phyloP scores from a whole-genome alignment of 192 early-diverging fungal species.

The Entomortierella beljakovae region DNA sequence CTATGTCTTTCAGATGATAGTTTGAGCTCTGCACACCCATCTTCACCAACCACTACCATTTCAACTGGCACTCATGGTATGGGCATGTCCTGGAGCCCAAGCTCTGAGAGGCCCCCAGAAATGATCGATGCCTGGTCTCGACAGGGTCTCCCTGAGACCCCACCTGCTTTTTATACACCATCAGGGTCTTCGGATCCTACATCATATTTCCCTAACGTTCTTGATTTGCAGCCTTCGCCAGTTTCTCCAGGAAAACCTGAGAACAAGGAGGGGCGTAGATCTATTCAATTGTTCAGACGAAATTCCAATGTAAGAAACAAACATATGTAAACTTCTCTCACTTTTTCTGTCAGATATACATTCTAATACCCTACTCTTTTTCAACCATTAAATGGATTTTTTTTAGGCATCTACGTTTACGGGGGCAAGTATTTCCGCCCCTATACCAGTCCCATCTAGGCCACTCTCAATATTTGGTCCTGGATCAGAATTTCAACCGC shows the following conservation, averaged over 20 bases:
- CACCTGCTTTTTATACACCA: background rate
- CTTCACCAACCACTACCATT: constrained; percentile 2
- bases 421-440: constrained; percentile 23
- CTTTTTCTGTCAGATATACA: too few relatives aligned
- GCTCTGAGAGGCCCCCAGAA: constrained; percentile 21
- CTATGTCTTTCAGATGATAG: constrained; percentile 23
- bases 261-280: constrained; percentile 21
- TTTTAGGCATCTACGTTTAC: constrained; percentile 10
- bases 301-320: constrained; percentile 11
- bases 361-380: too few relatives aligned
- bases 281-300: constrained; percentile 11
- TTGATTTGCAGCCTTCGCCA: background rate
- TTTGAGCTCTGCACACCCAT: constrained; percentile 15
- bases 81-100: constrained; percentile 19
- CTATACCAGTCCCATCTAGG: constrained; percentile 15
- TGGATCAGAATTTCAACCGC: constrained; percentile 8
- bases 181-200: constrained; percentile 1
- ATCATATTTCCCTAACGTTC: background rate
- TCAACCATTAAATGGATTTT: too few relatives aligned
- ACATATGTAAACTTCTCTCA: background rate
- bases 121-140: background rate
- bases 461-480: constrained; percentile 23
- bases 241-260: constrained; percentile 1
- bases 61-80: background rate
- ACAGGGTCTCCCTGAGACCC: background rate